Conservation (phyloP, 139 green algal genomes). For the Desmodesmus armatus region DNA sequence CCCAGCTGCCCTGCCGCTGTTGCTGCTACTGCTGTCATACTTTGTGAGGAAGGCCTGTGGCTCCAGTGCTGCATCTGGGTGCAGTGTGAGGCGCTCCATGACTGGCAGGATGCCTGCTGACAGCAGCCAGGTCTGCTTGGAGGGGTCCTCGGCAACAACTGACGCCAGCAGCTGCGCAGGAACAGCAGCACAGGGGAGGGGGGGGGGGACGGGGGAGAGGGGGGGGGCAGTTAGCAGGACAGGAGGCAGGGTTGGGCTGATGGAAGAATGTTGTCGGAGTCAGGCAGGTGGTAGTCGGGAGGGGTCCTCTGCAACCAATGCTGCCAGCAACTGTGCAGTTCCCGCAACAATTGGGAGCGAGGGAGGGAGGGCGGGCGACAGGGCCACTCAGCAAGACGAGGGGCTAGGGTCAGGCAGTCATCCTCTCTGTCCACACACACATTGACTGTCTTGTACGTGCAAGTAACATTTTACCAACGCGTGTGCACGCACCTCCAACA, state of each 20-base stretch:
- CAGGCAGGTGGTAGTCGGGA: no score
- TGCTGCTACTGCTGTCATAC: slow-evolving; percentile 7
- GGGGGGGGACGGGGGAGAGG: no score
- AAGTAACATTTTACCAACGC: no score
- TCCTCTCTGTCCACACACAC: background rate
- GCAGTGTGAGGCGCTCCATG: slow-evolving; percentile 63
- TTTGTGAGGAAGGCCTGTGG: background rate
- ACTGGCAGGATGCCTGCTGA: slow-evolving; percentile 70
- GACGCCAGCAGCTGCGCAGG: slow-evolving; percentile 69
- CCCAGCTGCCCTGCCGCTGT: background rate
- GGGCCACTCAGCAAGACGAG: background rate
- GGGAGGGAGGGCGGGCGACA: background rate
- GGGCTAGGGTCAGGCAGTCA: background rate
- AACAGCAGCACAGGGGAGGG: slow-evolving; percentile 31
- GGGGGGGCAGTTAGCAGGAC: no score
- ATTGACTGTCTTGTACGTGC: no score
- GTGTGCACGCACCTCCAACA: slow-evolving; percentile 50
- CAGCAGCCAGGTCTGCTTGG: slow-evolving; percentile 74
- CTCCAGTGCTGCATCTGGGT: background rate
- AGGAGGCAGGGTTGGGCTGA: no score
- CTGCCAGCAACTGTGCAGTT: background rate
- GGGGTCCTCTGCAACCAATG: background rate
- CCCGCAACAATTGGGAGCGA: no score
- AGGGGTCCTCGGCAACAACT: slow-evolving; percentile 63
- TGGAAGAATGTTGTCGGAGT: no score